Base-by-base conservation (phyloP, 495 filamentous ascomycete species). In the Hapsidospora chrysogenum region DNA sequence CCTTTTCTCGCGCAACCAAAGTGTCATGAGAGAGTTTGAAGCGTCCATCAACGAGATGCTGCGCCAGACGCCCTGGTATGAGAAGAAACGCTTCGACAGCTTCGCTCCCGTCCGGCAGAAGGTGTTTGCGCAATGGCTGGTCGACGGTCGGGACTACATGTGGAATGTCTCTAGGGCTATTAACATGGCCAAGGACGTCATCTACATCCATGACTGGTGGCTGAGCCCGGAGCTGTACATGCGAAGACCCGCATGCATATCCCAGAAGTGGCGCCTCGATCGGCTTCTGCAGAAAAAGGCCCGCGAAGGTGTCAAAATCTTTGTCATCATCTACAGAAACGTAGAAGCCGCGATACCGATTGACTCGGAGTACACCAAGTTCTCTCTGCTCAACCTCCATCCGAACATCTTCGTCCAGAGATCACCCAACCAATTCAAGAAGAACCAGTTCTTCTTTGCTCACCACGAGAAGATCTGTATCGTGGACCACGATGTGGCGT, bases 121-220 rank as follows among this genome's bases (percentile, higher is more conserved):
- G 30, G 85, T 89, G 19, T 85, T 85, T 60, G 89, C 87, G 3
- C 85, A 94, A 49, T 96, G 87, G 89, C 64, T 99, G 4, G 89
- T 99, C 2, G 89, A 99, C 55, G 89, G 82, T 10, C 71, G 89
- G 33, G 89, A 99, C 48, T 87, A 96, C 56, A 96, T 96, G 87
- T 99, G 89, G 89, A 86, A 94, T 46, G 86, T 96, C 5, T 93
- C 85, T 4, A 73, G 89, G 34, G 89, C 89, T 2, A 95, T 99
- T 53, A 93, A 79, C 52, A 94, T 94, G 74, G 89, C 89, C 9
- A 83, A 83, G 49, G 92, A 99, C 62, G 89, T 99, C 25, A 85
- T 99, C 40, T 96, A 96, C 54, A 99, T 99, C 34, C 89, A 99
- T 52, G 89, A 95, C 52, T 99, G 89, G 89, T 99, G 89, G 89